phyloP scores from a whole-genome alignment of 2,329 filamentous ascomycete genomes.

The Colletotrichum zoysiae region DNA sequence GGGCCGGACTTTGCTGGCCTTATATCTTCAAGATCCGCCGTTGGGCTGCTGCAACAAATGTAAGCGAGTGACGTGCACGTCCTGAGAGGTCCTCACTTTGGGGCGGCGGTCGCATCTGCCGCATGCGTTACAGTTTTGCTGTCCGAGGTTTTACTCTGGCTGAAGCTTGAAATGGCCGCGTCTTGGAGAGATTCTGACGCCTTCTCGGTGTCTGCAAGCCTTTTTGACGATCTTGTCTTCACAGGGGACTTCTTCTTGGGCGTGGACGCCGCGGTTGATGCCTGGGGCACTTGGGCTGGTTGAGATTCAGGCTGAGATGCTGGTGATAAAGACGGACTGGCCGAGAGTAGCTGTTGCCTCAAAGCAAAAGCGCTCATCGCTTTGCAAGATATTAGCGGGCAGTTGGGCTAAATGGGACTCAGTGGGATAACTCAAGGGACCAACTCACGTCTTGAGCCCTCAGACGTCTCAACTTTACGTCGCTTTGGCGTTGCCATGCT shows the following conservation, averaged over 20 bases:
- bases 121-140: background rate
- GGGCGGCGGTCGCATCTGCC: background rate
- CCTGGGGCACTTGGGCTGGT: background rate
- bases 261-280: constrained; percentile 13
- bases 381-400: constrained; percentile 42
- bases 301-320: constrained; percentile 25
- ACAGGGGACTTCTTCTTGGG: constrained; percentile 16
- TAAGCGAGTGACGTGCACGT: background rate
- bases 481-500: constrained; percentile 53
- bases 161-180: no score
- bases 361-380: constrained; percentile 61
- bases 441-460: constrained; percentile 51
- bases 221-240: constrained; percentile 22
- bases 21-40: background rate
- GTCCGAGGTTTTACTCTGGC: background rate
- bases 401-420: background rate
- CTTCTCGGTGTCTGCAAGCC: constrained; percentile 6
- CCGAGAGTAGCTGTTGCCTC: constrained; percentile 51
- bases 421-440: background rate
- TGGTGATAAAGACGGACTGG: constrained; percentile 34
- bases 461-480: constrained; percentile 55
- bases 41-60: background rate
- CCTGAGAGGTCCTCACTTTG: background rate
- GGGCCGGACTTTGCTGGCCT: background rate
- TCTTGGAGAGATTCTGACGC: background rate